Evolutionary conservation across 768 basidiomycete genomes (phyloP).

Genomic region (Lentinula boryana): DNA sequence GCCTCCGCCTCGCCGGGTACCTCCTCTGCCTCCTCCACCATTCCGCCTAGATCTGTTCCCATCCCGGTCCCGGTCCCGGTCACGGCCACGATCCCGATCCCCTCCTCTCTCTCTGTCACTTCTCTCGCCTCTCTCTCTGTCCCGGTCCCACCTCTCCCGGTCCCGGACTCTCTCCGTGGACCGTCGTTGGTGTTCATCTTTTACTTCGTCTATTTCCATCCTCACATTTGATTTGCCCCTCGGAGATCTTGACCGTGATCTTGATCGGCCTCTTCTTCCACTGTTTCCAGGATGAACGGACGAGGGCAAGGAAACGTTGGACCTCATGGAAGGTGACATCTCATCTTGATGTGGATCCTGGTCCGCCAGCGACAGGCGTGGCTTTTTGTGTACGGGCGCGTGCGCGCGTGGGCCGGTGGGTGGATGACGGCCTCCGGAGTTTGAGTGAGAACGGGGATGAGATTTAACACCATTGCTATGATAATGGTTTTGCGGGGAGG

Average conservation of each 20-base stretch:
- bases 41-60: conserved; percentile 34
- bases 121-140: conserved; percentile 5
- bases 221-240: conserved; percentile 17
- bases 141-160: conserved; percentile 5
- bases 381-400: conserved; percentile 54
- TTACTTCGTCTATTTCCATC: conserved; percentile 21
- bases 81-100: conserved; percentile 28
- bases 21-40: conserved; percentile 33
- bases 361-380: conserved; percentile 55
- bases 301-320: conserved; percentile 12
- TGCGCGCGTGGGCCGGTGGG: conserved; percentile 73
- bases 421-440: conserved; percentile 36
- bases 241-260: conserved; percentile 4
- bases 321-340: conserved; percentile 19
- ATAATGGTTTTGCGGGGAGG: not conserved
- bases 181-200: conserved; percentile 38
- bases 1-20: conserved; percentile 25
- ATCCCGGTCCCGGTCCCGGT: conserved; percentile 29
- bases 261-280: not conserved
- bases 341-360: conserved; percentile 12
- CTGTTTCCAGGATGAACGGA: not conserved
- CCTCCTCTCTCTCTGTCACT: conserved; percentile 13
- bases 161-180: conserved; percentile 20
- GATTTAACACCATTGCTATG: conserved; percentile 33
- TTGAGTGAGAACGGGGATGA: conserved; percentile 40